Conservation (phyloP, 768 basidiomycete genomes). For the Tulasnella sp. region DNA sequence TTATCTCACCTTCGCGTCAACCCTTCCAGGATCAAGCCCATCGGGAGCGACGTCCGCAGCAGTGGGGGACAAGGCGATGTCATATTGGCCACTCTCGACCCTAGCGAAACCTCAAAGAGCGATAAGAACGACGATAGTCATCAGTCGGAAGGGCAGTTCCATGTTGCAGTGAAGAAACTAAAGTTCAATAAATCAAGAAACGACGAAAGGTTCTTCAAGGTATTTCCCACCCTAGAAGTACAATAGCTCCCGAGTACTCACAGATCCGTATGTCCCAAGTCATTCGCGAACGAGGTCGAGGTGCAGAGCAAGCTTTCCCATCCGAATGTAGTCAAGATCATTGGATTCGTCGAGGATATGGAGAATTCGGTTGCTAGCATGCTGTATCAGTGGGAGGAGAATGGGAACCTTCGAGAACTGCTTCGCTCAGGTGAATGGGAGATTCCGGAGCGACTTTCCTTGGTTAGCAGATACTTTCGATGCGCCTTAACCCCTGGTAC, state of each 20-base stretch:
- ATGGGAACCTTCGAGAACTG: not conserved
- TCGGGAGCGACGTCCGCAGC: not conserved
- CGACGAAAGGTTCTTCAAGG: not conserved
- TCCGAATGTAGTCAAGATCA: not conserved
- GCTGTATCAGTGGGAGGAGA: not conserved
- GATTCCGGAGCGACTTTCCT: not conserved
- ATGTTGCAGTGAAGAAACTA: not conserved
- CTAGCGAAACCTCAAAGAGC: too few relatives aligned
- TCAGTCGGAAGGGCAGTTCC: not conserved
- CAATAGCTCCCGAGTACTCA: not conserved
- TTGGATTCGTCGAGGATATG: not conserved
- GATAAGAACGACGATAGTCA: not conserved
- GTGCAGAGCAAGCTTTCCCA: not conserved
- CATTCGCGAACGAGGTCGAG: not conserved
- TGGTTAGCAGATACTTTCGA: not conserved
- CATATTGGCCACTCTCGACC: not conserved
- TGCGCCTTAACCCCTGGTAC: not conserved
- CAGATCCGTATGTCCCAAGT: not conserved
- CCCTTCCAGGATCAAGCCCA: not conserved
- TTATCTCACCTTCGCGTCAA: not conserved
- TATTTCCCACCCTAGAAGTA: not conserved
- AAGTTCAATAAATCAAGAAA: not conserved
- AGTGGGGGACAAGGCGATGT: not conserved
- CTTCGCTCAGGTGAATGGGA: not conserved
- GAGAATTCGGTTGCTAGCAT: slow-evolving; percentile 1